Base-by-base conservation (phyloP, 441 rosid genomes). In the Bocquillonia castaneifolia region DNA sequence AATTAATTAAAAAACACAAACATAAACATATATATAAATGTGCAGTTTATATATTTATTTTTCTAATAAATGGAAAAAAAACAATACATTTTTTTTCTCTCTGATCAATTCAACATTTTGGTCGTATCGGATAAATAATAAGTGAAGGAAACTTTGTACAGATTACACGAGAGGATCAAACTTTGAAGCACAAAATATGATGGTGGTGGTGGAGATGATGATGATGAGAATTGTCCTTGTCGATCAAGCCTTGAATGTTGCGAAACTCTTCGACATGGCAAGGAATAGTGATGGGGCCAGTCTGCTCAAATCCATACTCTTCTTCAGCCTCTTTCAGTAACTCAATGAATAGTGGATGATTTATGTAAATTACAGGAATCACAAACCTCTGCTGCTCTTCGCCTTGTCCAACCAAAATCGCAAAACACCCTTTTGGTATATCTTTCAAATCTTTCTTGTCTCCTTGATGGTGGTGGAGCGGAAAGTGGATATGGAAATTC, bases 251-350 rank as follows among this genome's bases (percentile, higher is more conserved):
- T 58, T 76, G 91, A 71, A 87, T 81, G 68, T 74, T 77, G 10
- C 85, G 86, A 53, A 93, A 93, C 72, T 87, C 81, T 32, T 88
- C 81, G 1, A 89, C 88, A 18, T 82, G 90, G 70, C 97, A 91
- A 48, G 98, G 98, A 13, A 93, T 83, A 2, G 87, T 81, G 76
- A 93, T 82, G 25, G 84, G 86, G 1, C 97, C 98, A 20, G 76
- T 77, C 51, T 86, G 91, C 18, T 83, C 77, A 72, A 91, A 93
- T 1, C 97, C 96, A n/a, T 74, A 93, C 76, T 91, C 95, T 28
- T 91, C 94, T 72, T 93, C 97, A 1, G 97, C 93, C 22, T 77
- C 93, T 50, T 84, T 83, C 5, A 93, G 64, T 2, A 91, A 75
- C 26, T 83, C 73, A 66, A 74, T 63, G 74, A 93, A 91, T 13